These are phyloP conservation scores for Anisodus acutangulus DNA, from an alignment of 257 asterid species.

Conservation along the genomic window DNA sequence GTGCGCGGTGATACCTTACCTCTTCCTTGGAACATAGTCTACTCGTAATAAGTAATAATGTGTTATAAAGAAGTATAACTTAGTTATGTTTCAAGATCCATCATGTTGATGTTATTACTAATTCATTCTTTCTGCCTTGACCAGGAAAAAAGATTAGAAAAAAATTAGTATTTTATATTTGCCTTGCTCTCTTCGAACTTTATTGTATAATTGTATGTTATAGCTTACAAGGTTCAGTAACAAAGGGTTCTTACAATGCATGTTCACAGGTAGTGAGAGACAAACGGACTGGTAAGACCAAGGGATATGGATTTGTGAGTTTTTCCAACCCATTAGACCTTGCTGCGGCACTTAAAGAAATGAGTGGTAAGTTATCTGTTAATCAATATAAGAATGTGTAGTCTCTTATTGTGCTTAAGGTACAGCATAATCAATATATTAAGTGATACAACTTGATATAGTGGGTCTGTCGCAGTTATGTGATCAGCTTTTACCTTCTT, in stretches of 20 bases:
- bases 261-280: constrained; percentile 78
- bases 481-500: constrained; percentile 29
- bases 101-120: background rate
- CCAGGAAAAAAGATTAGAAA: background rate
- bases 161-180: background rate
- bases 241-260: background rate
- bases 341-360: constrained; percentile 83
- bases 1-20: background rate
- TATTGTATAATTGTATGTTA: background rate
- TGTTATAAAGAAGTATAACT: background rate
- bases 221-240: background rate
- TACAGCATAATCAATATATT: background rate
- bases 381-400: background rate
- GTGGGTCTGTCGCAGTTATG: background rate
- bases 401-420: background rate
- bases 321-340: constrained; percentile 80
- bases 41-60: background rate
- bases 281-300: constrained; percentile 91
- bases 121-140: background rate
- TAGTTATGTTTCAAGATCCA: background rate
- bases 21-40: background rate
- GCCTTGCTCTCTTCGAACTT: background rate
- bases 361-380: constrained; percentile 64
- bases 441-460: background rate
- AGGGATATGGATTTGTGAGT: constrained; percentile 90